Evolutionary conservation across 2,329 filamentous ascomycete genomes (phyloP), one percentile per base, ranked within the genome.

Genomic region (Aspergillus novofumigatus): DNA sequence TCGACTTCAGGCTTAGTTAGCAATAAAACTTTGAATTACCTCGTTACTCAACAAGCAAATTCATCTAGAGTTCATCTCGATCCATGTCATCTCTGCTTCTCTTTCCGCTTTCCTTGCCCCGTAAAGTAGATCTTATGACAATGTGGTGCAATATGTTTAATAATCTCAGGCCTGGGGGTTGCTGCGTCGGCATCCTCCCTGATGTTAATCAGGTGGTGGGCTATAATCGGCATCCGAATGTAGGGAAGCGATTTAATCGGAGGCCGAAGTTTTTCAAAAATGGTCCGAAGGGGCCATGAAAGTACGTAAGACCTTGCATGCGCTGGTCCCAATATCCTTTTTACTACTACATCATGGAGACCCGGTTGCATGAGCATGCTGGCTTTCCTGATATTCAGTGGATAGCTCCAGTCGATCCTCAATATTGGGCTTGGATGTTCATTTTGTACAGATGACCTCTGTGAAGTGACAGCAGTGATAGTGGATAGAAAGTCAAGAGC

Each of bases 91-190:
- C 29, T 11, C 28, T 29, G 9, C 10, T 29, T 11, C 28, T 29
- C 28, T 28, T 28, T 28, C 28, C 8, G 7, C 28, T 28, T 28
- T 28, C 8, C 28, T 28, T 28, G 8, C 28, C 28, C 28, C 8
- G 28, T 28, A 28, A 28, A 28, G 28, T 3, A 28, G 28, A 28
- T 9, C 28, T 8, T 9, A 28, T 47, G 4, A 26, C 17, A 14
- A 56, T 56, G 32, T 56, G 54, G 54, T 5, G 29, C 7, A 49
- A 56, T 25, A 49, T 49, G 1, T 49, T 28, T 3, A n/a, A n/a
- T 11, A 49, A 20, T 14, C 21, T 49, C 28, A 53, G 49, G 48
- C 50, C 54, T 17, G 50, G 50, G 1, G 54, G 32, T 2, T 20
- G 23, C 8, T 7, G 28, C 4, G n/a, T 53, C 4, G 44, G 54